These are phyloP conservation scores for Microcyclospora tardicrescens DNA, from an alignment of 2,329 filamentous ascomycete species.

Conservation along the genomic window DNA sequence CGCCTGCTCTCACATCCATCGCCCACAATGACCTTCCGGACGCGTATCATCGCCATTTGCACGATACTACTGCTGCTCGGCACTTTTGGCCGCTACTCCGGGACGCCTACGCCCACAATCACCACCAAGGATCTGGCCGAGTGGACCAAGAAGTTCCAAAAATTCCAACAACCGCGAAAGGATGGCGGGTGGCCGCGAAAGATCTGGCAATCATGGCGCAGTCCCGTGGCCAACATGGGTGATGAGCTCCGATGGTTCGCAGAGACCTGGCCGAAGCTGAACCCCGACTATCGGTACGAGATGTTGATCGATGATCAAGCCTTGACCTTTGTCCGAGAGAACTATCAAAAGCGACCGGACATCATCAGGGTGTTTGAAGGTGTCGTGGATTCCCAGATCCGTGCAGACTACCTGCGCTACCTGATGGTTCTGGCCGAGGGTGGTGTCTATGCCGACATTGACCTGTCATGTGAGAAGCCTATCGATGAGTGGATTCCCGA, in stretches of 20 bases:
- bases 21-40: too few relatives aligned
- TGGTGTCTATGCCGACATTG: constrained; percentile 12
- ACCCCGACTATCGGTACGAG: constrained; percentile 8
- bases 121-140: too few relatives aligned
- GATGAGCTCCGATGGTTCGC: constrained; percentile 3
- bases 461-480: constrained; percentile 7
- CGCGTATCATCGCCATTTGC: too few relatives aligned
- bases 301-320: constrained; percentile 4
- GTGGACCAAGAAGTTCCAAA: too few relatives aligned
- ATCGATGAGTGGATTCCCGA: constrained; percentile 9
- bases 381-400: constrained; percentile 5
- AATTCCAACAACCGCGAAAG: too few relatives aligned
- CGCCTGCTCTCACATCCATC: too few relatives aligned
- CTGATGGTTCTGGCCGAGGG: constrained; percentile 9
- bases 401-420: constrained; percentile 11
- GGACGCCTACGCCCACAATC: too few relatives aligned
- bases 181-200: constrained; percentile 1
- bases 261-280: constrained; percentile 4
- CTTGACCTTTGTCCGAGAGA: constrained; percentile 5
- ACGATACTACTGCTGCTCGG: too few relatives aligned
- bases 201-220: constrained; percentile 8
- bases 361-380: constrained; percentile 6
- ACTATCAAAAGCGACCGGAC: constrained; percentile 3
- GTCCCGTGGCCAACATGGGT: constrained; percentile 1
- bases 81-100: too few relatives aligned